Conservation (phyloP, 257 asterid species). For the Linderniella brevidens region DNA sequence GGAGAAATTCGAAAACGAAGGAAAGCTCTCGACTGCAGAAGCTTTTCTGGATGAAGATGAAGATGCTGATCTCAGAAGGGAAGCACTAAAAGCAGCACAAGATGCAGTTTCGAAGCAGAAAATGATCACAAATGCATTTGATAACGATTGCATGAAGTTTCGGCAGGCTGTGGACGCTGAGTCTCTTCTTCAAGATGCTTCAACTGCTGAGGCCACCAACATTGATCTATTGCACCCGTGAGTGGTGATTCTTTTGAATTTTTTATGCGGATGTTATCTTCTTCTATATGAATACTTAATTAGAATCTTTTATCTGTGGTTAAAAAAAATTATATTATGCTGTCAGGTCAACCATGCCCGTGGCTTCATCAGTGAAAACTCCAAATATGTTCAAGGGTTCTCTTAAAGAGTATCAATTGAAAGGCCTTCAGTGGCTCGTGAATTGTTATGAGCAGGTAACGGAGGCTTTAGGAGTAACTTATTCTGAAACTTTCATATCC, state of each 20-base stretch:
- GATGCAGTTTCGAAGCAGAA: constrained; percentile 99
- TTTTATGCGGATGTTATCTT: too few relatives aligned
- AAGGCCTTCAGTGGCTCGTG: constrained; percentile 99
- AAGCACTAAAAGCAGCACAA: constrained; percentile 96
- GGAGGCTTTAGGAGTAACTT: neutral
- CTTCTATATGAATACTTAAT: too few relatives aligned
- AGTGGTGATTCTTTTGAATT: constrained; percentile 19
- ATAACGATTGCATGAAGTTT: constrained; percentile 62
- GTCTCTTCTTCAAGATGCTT: constrained; percentile 48
- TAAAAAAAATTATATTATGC: constrained; percentile 10
- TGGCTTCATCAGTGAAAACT: constrained; percentile 74
- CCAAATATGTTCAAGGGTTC: constrained; percentile 84
- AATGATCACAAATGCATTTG: constrained; percentile 73
- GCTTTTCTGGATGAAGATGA: constrained; percentile 49
- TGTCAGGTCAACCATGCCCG: constrained; percentile 96
- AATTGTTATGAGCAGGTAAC: constrained; percentile 98
- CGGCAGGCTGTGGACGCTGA: constrained; percentile 50
- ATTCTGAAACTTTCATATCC: neutral
- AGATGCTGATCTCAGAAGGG: constrained; percentile 85
- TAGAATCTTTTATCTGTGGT: too few relatives aligned
- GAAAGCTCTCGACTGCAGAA: constrained; percentile 36
- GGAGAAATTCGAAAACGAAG: constrained; percentile 56
- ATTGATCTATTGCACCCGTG: constrained; percentile 94
- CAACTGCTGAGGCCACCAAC: constrained; percentile 50
- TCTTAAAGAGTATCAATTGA: constrained; percentile 86